Base-by-base conservation (phyloP, 2,329 filamentous ascomycete species). In the Teratosphaeria destructans region DNA sequence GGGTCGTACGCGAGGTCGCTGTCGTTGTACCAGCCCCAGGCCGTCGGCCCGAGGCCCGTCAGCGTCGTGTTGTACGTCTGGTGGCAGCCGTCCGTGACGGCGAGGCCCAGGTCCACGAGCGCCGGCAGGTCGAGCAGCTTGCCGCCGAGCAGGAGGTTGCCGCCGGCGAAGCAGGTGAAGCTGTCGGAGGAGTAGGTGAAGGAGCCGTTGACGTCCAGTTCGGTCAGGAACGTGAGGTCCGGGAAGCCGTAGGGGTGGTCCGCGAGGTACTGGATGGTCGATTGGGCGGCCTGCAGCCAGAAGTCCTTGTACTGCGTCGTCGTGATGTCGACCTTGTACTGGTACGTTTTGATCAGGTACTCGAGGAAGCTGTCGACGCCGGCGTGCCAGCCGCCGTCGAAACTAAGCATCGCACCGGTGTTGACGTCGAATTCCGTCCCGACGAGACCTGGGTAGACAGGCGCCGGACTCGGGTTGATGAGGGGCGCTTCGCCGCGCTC, bases 41-140 rank as follows among this genome's bases (percentile, higher is more conserved):
- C 1, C 83, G 85, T 16, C 85, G 78, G 5, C 89, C 84, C 27
- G 95, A 82, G 6, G 80, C 53, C 53, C 5, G 53, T 54, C 27
- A 54, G 19, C 27, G 53, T 54, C 16, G 65, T 67, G 57, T 71
- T 71, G 62, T 71, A 71, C 10, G 65, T 65, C 43, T 65, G 62
- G 55, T 72, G 69, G 58, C 70, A 72, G 55, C 67, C 68, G 56
- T 70, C 67, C 3, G 67, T 61, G 26, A 63, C 63, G 5, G 64
- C 35, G 8, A 59, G 8, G 11, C 69, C 70, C 2, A 72, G 63
- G 23, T 69, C 63, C 14, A 63, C 62, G 60, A 71, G 64, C 7
- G 70, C 66, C 16, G 65, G 63, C 37, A 62, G 61, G 53, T 66
- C 65, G 32, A 62, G 61, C 19, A 62, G 52, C 39, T 58, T 58